Base-by-base conservation (phyloP, 163 green algal species). In the Prototheca wickerhamii region DNA sequence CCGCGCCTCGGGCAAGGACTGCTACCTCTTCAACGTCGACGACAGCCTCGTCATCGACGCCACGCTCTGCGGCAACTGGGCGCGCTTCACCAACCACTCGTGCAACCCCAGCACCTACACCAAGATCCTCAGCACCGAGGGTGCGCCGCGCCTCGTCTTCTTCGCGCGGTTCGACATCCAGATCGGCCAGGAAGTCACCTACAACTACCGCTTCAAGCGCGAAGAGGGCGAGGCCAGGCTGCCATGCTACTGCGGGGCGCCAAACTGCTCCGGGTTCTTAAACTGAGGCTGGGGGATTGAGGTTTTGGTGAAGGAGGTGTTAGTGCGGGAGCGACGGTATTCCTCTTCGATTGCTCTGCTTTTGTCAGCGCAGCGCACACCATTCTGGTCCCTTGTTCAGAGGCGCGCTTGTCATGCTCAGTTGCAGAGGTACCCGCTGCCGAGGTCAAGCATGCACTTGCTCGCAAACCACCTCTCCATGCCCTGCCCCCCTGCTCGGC, bases 11-110 rank as follows among this genome's bases (percentile, higher is more conserved):
- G 81, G 78, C 58, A 83, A 73, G 31, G 89, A 93, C 77, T 91
- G 82, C 64, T 96, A 93, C 76, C 79, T 96, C 17, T 94, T 96
- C 68, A 82, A 79, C 33, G 60, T 89, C 23, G 86, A 88, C 58
- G 82, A 91, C 25, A 63, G 85, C 5, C 65, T 76, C 2, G 89
- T 99, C 28, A 77, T 98, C 2, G 93, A 99, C 65, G 82, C 84
- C 26, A 99, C 93, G 2, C 68, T 76, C 34, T 46, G 44, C 5
- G 93, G 93, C 43, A 81, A 74, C 58, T 87, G 93, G 46, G 84
- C 68, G 17, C 84, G 94, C 49, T 96, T 99, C 76, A 94, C 88
- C 67, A 95, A 94, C 78, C 86, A 95, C 75, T 91, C 77, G 63
- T 96, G 87, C 76, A 43, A 64, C 29, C 90, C 90, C 20, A 90